These are phyloP conservation scores for Danielia oregonensis DNA, from an alignment of 805 yeast genomes.

Conservation along the genomic window DNA sequence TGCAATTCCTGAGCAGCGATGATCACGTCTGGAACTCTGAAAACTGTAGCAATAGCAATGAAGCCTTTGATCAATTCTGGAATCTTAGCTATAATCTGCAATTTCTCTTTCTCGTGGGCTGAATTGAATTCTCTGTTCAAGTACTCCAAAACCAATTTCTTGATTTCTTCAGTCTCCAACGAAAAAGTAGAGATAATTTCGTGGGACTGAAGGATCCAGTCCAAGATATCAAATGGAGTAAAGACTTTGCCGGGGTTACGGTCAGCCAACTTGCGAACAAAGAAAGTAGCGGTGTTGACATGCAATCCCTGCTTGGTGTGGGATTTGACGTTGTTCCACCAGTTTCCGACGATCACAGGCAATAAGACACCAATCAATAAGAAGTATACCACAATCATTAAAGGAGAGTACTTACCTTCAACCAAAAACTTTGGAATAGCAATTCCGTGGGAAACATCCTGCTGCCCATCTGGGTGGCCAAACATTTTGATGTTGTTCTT, in stretches of 20 bases:
- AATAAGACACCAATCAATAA: conserved; percentile 69
- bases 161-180: conserved; percentile 45
- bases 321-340: conserved; percentile 86
- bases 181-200: conserved; percentile 54
- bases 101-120: conserved; percentile 36
- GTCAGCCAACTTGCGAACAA: conserved; percentile 70
- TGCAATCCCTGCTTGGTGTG: conserved; percentile 82
- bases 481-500: conserved; percentile 78
- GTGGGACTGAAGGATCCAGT: conserved; percentile 58
- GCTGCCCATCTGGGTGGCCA: conserved; percentile 99
- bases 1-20: conserved; percentile 59
- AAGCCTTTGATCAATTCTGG: conserved; percentile 68
- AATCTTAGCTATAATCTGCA: conserved; percentile 57
- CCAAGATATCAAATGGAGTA: conserved; percentile 53
- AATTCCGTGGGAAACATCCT: conserved; percentile 84
- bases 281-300: conserved; percentile 75
- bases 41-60: conserved; percentile 75
- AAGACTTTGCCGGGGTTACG: conserved; percentile 66
- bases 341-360: conserved; percentile 75
- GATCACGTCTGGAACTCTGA: conserved; percentile 69
- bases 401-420: conserved; percentile 71
- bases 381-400: conserved; percentile 62
- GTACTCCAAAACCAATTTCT: conserved; percentile 51
- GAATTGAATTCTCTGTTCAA: conserved; percentile 45
- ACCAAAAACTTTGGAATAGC: conserved; percentile 91